These are phyloP conservation scores for Ceratocystis albifundus DNA, from an alignment of 2,329 filamentous ascomycete genomes.

Conservation along the genomic window DNA sequence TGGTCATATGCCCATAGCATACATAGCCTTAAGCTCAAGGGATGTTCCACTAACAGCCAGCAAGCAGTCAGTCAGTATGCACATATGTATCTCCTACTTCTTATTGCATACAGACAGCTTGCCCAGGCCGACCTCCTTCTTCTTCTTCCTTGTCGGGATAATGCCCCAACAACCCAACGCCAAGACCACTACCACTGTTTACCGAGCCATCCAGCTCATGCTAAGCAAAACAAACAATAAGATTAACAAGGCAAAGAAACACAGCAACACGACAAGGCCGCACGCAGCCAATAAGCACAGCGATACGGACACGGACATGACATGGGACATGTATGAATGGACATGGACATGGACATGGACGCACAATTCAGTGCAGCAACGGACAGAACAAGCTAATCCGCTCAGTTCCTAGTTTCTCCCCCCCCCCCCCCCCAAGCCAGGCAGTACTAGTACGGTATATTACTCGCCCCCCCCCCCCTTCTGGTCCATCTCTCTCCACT, in stretches of 20 bases:
- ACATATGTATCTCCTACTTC: background rate
- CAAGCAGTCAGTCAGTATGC: background rate
- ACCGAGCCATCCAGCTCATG: background rate
- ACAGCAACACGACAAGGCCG: too few relatives aligned
- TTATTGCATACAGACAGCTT: background rate
- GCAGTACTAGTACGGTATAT: background rate
- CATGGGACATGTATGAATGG: too few relatives aligned
- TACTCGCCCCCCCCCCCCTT: background rate
- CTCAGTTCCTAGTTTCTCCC: too few relatives aligned
- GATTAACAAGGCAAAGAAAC: background rate
- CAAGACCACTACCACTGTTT: constrained; percentile 9
- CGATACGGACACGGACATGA: background rate
- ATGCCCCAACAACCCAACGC: background rate
- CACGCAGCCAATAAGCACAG: background rate
- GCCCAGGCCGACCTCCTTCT: background rate
- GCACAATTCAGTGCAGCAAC: too few relatives aligned
- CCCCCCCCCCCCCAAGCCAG: background rate
- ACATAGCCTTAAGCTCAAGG: background rate
- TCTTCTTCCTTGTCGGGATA: background rate
- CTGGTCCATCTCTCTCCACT: background rate
- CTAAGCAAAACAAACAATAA: background rate
- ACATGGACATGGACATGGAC: too few relatives aligned
- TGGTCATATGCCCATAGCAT: background rate
- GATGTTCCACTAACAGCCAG: background rate
- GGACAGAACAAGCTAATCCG: too few relatives aligned